Evolutionary conservation across 108 stramenopile species (phyloP).

Genomic region (Nannochloropsis oceanica): DNA sequence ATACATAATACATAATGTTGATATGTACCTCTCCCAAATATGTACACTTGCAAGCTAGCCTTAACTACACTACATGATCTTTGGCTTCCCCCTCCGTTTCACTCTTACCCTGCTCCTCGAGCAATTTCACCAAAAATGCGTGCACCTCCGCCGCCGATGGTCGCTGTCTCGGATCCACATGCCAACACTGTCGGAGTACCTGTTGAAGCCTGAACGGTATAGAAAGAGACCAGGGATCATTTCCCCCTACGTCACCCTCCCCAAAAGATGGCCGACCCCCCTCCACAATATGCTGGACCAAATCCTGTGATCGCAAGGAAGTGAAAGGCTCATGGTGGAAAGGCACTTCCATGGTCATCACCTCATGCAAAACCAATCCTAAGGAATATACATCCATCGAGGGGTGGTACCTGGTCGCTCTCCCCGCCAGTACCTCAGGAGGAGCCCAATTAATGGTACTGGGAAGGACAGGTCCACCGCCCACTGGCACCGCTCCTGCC

Average conservation of each 20-base stretch:
- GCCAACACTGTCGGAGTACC: background rate
- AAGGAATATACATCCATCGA: background rate
- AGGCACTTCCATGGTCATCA: background rate
- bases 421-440: background rate
- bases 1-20: too few species aligned
- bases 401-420: background rate
- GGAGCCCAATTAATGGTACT: background rate
- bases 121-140: background rate
- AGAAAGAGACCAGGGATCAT: background rate
- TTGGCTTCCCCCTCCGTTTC: background rate
- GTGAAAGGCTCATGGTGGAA: background rate
- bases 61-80: too few species aligned
- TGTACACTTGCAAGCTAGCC: too few species aligned
- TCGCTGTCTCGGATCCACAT: background rate
- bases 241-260: background rate
- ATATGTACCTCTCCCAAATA: too few species aligned
- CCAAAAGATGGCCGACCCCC: background rate
- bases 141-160: background rate
- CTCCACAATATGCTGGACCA: background rate
- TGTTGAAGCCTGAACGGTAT: background rate
- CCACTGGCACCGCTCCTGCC: background rate
- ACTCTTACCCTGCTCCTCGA: background rate
- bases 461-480: background rate
- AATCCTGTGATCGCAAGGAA: background rate
- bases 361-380: background rate